Conservation (phyloP, 306 rosid genomes). For the Vicia sativa region DNA sequence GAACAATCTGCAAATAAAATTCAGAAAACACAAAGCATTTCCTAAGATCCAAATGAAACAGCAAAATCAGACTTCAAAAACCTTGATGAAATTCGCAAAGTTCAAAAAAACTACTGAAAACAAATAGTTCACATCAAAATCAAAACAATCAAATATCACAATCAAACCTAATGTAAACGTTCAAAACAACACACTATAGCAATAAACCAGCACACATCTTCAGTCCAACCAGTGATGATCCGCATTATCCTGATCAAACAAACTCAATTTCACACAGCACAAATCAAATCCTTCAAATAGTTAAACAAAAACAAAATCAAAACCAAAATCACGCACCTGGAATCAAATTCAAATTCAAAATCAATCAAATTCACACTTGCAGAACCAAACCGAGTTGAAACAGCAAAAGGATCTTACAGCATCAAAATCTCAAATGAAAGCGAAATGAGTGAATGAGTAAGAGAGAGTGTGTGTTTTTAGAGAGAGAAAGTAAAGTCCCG, state of each 20-base stretch:
- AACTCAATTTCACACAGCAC: constrained; percentile 34
- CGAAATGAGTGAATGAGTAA: constrained; percentile 35
- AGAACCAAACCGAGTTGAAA: constrained; percentile 34
- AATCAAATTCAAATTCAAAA: constrained; percentile 24
- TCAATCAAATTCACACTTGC: constrained; percentile 30
- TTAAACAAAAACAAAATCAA: constrained; percentile 34
- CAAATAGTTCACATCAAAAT: constrained; percentile 18
- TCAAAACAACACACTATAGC: constrained; percentile 15
- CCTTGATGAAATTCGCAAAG: constrained; percentile 20
- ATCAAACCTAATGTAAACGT: constrained; percentile 25
- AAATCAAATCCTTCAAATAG: constrained; percentile 43
- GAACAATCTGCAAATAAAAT: not conserved
- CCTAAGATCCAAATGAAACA: constrained; percentile 29
- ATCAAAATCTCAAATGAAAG: constrained; percentile 35
- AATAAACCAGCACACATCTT: not conserved
- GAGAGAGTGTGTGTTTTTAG: constrained; percentile 22
- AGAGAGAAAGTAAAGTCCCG: constrained; percentile 40
- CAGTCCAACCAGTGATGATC: constrained; percentile 30
- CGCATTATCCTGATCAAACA: constrained; percentile 32
- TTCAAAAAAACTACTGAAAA: constrained; percentile 15
- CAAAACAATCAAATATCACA: constrained; percentile 30
- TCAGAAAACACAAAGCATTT: not conserved
- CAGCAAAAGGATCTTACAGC: constrained; percentile 28
- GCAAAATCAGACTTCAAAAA: constrained; percentile 32
- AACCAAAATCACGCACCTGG: constrained; percentile 19